phyloP scores from a whole-genome alignment of 441 rosid species.

The Pelargonium cotyledonis region DNA sequence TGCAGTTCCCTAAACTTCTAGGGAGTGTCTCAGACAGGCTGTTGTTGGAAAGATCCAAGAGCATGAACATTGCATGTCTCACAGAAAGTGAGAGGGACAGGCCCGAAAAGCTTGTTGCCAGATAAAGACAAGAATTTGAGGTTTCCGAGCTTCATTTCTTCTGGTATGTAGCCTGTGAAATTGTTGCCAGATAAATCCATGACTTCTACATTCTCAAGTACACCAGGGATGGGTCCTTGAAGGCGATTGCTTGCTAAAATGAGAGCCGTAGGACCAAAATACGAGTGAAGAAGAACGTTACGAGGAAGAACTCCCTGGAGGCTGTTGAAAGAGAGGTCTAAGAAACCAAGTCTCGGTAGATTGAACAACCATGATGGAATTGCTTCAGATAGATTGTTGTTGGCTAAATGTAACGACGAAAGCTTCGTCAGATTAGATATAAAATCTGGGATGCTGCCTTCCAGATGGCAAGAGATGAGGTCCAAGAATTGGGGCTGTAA shows the following conservation, averaged over 20 bases:
- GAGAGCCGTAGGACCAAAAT: not conserved
- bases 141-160: constrained; percentile 7
- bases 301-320: constrained; percentile 9
- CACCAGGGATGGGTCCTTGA: constrained; percentile 11
- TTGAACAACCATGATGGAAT: constrained; percentile 11
- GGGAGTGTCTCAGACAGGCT: constrained; percentile 17
- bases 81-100: constrained; percentile 17
- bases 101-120: constrained; percentile 13
- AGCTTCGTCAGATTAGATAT: constrained; percentile 19
- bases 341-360: constrained; percentile 5
- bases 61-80: constrained; percentile 8
- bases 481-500: not conserved
- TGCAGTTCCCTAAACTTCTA: constrained; percentile 18
- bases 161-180: constrained; percentile 5
- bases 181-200: constrained; percentile 8
- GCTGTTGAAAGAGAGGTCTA: constrained; percentile 11
- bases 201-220: constrained; percentile 12
- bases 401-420: constrained; percentile 3
- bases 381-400: constrained; percentile 4
- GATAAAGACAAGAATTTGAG: constrained; percentile 10
- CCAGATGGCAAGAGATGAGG: constrained; percentile 7
- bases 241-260: not conserved
- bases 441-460: constrained; percentile 22
- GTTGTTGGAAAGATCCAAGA: constrained; percentile 24
- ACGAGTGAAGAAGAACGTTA: constrained; percentile 1